These are phyloP conservation scores for Pseudogymnoascus sp. DNA, from an alignment of 2,329 filamentous ascomycete genomes.

Conservation along the genomic window DNA sequence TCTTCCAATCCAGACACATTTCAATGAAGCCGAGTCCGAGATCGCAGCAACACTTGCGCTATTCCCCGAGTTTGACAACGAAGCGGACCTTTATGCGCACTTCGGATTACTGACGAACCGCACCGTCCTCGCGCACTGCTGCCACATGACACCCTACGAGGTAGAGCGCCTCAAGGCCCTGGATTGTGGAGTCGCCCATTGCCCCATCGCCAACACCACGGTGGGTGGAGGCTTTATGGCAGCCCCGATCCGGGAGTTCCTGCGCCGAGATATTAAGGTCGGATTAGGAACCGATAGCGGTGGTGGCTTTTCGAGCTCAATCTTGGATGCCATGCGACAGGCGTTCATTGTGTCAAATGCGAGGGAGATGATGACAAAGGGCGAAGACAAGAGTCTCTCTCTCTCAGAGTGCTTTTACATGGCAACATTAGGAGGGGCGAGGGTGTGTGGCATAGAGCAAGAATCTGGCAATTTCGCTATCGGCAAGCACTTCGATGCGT, in stretches of 20 bases:
- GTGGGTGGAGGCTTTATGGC: slow-evolving; percentile 54
- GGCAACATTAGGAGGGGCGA: slow-evolving; percentile 42
- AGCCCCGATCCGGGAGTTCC: slow-evolving; percentile 49
- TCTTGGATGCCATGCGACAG: slow-evolving; percentile 50
- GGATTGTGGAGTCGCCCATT: slow-evolving; percentile 53
- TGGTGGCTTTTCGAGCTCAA: slow-evolving; percentile 52
- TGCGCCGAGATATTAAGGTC: slow-evolving; percentile 52
- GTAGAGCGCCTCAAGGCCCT: slow-evolving; percentile 37
- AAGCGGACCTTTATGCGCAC: slow-evolving; percentile 50
- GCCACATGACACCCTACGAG: slow-evolving; percentile 50
- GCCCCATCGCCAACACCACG: slow-evolving; percentile 56
- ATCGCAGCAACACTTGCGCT: slow-evolving; percentile 44
- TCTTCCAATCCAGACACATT: slow-evolving; percentile 57
- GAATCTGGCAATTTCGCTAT: slow-evolving; percentile 70
- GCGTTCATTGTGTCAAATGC: slow-evolving; percentile 43
- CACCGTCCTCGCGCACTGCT: slow-evolving; percentile 59
- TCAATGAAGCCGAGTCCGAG: slow-evolving; percentile 56
- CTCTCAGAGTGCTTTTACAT: slow-evolving; percentile 34
- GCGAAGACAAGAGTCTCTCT: slow-evolving; percentile 23
- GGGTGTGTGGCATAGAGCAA: slow-evolving; percentile 46
- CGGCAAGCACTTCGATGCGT: slow-evolving; percentile 82
- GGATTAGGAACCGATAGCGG: slow-evolving; percentile 58
- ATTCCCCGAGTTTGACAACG: slow-evolving; percentile 47
- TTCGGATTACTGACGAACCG: slow-evolving; percentile 45
- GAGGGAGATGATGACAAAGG: slow-evolving; percentile 34